Percentiles rank a stretch among this genome's conserved stretches.
phyloP scores from a whole-genome alignment of 2,329 filamentous ascomycete species.

The Dendryphion nanum region DNA sequence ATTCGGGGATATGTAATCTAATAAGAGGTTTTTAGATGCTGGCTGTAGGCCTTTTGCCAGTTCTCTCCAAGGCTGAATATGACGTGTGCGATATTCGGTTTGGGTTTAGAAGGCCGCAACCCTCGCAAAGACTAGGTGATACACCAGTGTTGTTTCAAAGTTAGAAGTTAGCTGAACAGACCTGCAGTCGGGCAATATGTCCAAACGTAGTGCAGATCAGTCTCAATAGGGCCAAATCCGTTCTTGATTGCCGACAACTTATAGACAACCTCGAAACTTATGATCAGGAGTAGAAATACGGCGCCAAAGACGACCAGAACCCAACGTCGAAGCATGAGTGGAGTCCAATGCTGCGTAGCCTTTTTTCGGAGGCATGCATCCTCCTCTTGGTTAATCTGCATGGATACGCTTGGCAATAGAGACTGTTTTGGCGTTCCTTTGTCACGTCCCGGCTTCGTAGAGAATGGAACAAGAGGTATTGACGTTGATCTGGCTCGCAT shows the following conservation, averaged over 20 bases:
- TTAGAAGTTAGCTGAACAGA: background rate
- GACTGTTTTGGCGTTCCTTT: no score
- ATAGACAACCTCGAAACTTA: slow-evolving; percentile 4
- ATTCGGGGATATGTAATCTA: slow-evolving; percentile 7
- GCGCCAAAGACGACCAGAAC: slow-evolving; percentile 1
- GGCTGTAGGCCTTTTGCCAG: slow-evolving; percentile 3
- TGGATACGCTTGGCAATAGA: no score
- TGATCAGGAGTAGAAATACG: slow-evolving; percentile 2
- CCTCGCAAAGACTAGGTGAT: slow-evolving; percentile 5
- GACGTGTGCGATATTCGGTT: slow-evolving; percentile 6
- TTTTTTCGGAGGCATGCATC: no score
- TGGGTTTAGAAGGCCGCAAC: slow-evolving; percentile 8
- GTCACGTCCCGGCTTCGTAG: no score
- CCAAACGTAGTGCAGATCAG: slow-evolving; percentile 1
- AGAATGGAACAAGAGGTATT: no score
- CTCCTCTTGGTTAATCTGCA: no score
- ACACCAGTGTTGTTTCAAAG: background rate
- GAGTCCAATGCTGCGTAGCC: no score
- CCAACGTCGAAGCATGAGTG: slow-evolving; percentile 5
- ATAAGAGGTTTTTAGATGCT: slow-evolving; percentile 6
- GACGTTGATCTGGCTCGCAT: no score
- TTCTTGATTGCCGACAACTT: slow-evolving; percentile 2
- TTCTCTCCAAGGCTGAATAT: slow-evolving; percentile 7
- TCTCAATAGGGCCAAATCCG: slow-evolving; percentile 4
- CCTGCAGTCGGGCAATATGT: slow-evolving; percentile 9